phyloP scores from a whole-genome alignment of 2,329 filamentous ascomycete genomes.

The Didymella sp. region DNA sequence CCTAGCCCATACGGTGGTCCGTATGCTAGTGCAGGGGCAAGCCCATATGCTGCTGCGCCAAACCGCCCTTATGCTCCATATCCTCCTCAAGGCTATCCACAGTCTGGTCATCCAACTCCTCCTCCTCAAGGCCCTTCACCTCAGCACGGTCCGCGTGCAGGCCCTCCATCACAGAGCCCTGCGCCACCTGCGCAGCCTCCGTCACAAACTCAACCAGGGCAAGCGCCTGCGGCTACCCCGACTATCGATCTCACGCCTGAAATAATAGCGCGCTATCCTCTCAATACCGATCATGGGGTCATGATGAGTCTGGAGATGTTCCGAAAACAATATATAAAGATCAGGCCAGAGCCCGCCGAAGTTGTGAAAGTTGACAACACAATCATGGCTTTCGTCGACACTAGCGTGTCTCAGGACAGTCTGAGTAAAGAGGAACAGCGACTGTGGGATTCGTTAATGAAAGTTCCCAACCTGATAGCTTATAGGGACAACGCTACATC shows the following conservation, averaged over 20 bases:
- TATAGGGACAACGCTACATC: constrained; percentile 22
- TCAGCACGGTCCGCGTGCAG: constrained; percentile 1
- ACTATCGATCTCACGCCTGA: constrained; percentile 24
- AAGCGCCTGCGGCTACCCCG: constrained; percentile 11
- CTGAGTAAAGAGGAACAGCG: constrained; percentile 36
- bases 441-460: constrained; percentile 36
- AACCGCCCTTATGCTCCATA: constrained; percentile 41
- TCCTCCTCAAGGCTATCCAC: constrained; percentile 30
- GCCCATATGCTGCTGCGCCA: constrained; percentile 38
- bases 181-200: constrained; percentile 17
- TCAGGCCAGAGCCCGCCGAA: constrained; percentile 33
- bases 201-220: constrained; percentile 6
- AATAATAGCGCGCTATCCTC: constrained; percentile 41
- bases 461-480: constrained; percentile 29
- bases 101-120: constrained; percentile 26
- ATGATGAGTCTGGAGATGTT: constrained; percentile 47
- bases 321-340: constrained; percentile 39
- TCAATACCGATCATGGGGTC: constrained; percentile 36
- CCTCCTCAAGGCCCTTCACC: constrained; percentile 26
- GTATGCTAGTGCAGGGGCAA: constrained; percentile 39
- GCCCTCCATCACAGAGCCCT: constrained; percentile 16
- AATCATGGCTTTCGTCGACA: constrained; percentile 41
- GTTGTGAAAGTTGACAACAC: constrained; percentile 44
- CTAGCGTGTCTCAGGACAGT: constrained; percentile 30
- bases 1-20: constrained; percentile 40